phyloP scores from a whole-genome alignment of 1,139 yeast genomes.

The Debaryomyces psychrophilus region DNA sequence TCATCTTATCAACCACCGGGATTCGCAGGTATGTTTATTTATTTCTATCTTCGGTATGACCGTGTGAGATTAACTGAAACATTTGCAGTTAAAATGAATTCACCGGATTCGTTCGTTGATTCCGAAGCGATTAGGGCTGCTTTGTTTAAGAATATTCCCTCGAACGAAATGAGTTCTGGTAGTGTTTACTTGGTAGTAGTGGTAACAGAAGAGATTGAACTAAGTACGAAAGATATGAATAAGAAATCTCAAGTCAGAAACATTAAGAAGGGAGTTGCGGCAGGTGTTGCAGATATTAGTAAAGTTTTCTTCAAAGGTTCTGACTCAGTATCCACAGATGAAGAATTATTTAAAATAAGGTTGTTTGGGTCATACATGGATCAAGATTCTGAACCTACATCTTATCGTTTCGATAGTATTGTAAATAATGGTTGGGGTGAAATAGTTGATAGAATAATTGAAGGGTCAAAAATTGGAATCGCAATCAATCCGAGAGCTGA shows the following conservation, averaged over 20 bases:
- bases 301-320: constrained; percentile 71
- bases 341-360: constrained; percentile 72
- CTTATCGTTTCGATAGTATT: constrained; percentile 25
- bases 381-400: constrained; percentile 29
- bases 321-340: constrained; percentile 62
- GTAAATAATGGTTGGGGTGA: constrained; percentile 89
- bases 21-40: constrained; percentile 71
- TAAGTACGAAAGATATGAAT: constrained; percentile 28
- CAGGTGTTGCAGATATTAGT: constrained; percentile 86
- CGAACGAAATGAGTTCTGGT: constrained; percentile 63
- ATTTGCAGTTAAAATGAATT: constrained; percentile 66
- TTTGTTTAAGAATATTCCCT: constrained; percentile 74
- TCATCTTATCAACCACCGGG: constrained; percentile 67
- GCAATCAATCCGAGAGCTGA: constrained; percentile 85
- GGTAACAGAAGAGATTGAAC: constrained; percentile 61
- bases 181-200: constrained; percentile 71
- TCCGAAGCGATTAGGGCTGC: constrained; percentile 77
- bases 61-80: constrained; percentile 76
- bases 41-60: constrained; percentile 69
- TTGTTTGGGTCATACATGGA: constrained; percentile 70
- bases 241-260: constrained; percentile 36
- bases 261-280: constrained; percentile 81
- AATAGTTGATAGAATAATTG: constrained; percentile 72
- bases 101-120: constrained; percentile 60
- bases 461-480: constrained; percentile 77